Evolutionary conservation across 257 asterid species (phyloP), one percentile per base, ranked within the genome.

Genomic region (Solanum pinnatisectum): DNA sequence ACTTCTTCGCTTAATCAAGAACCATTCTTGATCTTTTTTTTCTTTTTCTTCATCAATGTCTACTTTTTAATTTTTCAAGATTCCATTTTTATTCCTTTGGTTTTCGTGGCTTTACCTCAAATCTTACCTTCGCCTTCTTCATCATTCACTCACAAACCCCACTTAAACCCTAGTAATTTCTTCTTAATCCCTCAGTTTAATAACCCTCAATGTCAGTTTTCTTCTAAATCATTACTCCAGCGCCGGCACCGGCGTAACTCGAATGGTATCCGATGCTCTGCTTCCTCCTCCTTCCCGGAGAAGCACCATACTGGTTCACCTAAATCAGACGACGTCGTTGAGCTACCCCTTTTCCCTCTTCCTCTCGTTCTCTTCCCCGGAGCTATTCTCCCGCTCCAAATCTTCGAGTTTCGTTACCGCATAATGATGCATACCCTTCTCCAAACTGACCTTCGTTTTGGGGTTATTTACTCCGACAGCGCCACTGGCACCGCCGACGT

Each of bases 361-460:
- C 99, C 98, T 0, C 94, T 96, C 10, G 98, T 97, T 16, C 98
- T 97, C 89, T 97, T 97, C 92, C 99, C 99, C 22, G 99, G 99
- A 40, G 96, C 98, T 0, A 91, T 92, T 52, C 94, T 97, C 52
- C 98, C 98, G 11, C 92, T 97, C 11, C 98, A 97, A 91, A 97
- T 97, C 93, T 96, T 97, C 91, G 99, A 97, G 87, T 97, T 96
- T 90, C 95, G 98, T 8, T 97, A 97, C 94, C 98, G 99, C 2
- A 96, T 97, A 83, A 96, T 97, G 99, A 96, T 97, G 99, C 99
- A 97, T 90, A 97, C 99, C 6, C 96, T 97, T 65, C 98, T 97
- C 86, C 98, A 97, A 37, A 94, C 98, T 63, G 99, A 97, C 93
- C 98, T 96, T 87, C 98, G 99, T 6, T 97, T 97, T 92, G 99